Evolutionary conservation across 139 green algal genomes (phyloP).

Genomic region (Desmodesmus armatus): DNA sequence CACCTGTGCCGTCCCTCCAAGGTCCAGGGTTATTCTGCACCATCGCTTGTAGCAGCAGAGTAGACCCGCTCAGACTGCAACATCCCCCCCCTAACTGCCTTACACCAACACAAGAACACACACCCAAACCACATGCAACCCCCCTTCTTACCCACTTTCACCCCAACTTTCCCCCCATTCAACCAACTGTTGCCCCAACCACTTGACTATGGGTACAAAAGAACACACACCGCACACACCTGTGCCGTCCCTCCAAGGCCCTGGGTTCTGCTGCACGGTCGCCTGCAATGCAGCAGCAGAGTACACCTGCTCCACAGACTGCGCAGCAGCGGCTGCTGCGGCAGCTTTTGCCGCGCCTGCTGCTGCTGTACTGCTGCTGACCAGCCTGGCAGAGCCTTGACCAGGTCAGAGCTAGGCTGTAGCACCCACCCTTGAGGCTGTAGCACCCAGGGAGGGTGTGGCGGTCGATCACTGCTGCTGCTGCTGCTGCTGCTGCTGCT

Average conservation of each 20-base stretch:
- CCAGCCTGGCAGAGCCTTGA: slow-evolving; percentile 41
- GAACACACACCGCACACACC: slow-evolving; percentile 44
- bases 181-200: not conserved
- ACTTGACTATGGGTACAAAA: not conserved
- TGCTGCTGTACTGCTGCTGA: slow-evolving; percentile 23
- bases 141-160: not conserved
- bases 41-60: not conserved
- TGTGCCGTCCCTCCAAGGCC: slow-evolving; percentile 58
- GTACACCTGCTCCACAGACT: not conserved
- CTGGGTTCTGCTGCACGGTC: slow-evolving; percentile 25
- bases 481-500: not conserved
- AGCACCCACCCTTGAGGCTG: slow-evolving; percentile 27
- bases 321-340: slow-evolving; percentile 5
- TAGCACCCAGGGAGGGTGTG: not conserved
- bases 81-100: not conserved
- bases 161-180: not conserved
- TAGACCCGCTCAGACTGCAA: slow-evolving; percentile 12
- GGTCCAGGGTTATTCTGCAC: slow-evolving; percentile 31
- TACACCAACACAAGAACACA: not conserved
- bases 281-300: slow-evolving; percentile 26
- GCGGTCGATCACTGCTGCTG: too few species aligned
- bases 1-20: slow-evolving; percentile 64
- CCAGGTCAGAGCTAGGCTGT: not conserved
- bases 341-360: slow-evolving; percentile 19
- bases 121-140: not conserved